Evolutionary conservation across 73 alveolate species (phyloP).

Genomic region (Durusdinium trenchii): DNA sequence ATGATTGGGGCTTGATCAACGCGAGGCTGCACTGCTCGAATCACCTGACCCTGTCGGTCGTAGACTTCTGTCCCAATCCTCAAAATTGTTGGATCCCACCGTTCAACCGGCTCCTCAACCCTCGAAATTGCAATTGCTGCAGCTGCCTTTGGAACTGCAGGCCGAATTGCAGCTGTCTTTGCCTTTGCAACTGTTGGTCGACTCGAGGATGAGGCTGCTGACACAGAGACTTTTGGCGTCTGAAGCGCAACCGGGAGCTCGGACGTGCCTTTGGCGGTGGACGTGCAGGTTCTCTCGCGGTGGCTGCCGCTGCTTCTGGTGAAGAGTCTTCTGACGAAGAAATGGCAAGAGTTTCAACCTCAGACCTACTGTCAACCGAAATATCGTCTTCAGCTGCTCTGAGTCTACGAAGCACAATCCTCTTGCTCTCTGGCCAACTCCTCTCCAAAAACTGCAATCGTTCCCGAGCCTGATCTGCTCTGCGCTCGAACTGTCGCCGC

Average conservation of each 20-base stretch:
- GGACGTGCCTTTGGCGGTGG: not conserved
- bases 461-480: not conserved
- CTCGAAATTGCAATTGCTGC: not conserved
- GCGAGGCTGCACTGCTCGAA: not conserved
- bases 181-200: not conserved
- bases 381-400: not conserved
- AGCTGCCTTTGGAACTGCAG: not conserved
- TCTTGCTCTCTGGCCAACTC: not conserved
- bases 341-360: not conserved
- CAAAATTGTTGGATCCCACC: not conserved
- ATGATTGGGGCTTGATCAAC: too few species aligned
- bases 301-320: constrained; percentile 7
- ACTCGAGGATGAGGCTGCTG: not conserved
- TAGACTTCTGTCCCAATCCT: too few species aligned
- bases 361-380: not conserved
- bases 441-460: too few species aligned
- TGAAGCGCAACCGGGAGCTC: not conserved
- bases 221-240: not conserved
- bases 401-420: not conserved
- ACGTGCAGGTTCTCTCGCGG: not conserved
- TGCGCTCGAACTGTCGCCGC: not conserved
- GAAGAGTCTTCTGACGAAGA: not conserved
- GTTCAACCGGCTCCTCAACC: not conserved
- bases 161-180: not conserved
- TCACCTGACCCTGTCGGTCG: too few species aligned